Evolutionary conservation across 768 basidiomycete genomes (phyloP), one percentile per base, ranked within the genome.

Genomic region (Lactarius vividus): DNA sequence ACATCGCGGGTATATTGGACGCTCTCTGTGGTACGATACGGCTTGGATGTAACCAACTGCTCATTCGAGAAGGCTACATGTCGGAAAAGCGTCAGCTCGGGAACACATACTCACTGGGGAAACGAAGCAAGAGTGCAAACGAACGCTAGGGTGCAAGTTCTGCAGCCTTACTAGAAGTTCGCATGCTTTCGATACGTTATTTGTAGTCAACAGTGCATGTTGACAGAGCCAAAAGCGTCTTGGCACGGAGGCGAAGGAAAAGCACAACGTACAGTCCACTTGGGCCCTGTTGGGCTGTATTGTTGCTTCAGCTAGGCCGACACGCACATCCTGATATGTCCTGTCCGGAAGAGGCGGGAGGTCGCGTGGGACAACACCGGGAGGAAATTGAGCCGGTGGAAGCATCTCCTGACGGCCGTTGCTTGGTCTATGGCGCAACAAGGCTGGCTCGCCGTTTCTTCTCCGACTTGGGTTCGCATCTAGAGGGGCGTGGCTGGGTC

Each of bases 391-490:
- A n/a, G 66, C 16, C n/a, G 18, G n/a, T 11, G 26, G 15, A 37
- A 52, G 56, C 20, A 31, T 39, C 33, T 29, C 65, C 28, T 59
- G 66, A 31, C 52, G 61, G 3, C 49, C 26, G 15, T 13, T 42
- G 40, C 26, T 60, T 10, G 28, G 29, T 37, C 26, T 55, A 29
- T 37, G 40, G 16, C 57, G 57, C 20, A 18, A 40, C 5, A 10
- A 35, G 39, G 33, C 33, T 11, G 42, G 29, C 1, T 67, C 56
- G n/a, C 60, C 61, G 28, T 37, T 42, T 60, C 54, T 62, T 42
- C 26, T 53, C 18, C 65, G 60, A 40, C 18, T 59, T 31, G 61
- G 60, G 6, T 59, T 65, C 23, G 54, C 55, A 10, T 55, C 68
- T 44, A 26, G 10, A 31, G 33, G 46, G 35, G 46, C n/a, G 28